Evolutionary conservation across 805 yeast genomes (phyloP).

Genomic region (Yarrowia keelungensis): DNA sequence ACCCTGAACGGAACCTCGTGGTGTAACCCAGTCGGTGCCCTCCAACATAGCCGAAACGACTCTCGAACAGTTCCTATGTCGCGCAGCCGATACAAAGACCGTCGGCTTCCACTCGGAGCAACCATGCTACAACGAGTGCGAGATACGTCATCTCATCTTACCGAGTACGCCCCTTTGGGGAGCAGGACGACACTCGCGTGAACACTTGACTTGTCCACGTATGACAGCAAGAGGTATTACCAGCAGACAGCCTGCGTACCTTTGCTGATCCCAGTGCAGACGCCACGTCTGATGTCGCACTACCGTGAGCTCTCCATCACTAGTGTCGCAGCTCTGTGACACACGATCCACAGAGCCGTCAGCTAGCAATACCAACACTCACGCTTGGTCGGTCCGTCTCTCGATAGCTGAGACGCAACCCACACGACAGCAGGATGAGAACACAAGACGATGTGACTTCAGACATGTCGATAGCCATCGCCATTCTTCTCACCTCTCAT

Average conservation of each 20-base stretch:
- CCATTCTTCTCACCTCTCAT: constrained; percentile 3
- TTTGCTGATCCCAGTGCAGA: background rate
- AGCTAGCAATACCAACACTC: background rate
- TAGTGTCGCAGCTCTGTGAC: background rate
- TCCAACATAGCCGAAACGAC: constrained; percentile 1
- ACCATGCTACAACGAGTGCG: constrained; percentile 3
- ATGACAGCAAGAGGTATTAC: background rate
- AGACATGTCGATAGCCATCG: constrained; percentile 9
- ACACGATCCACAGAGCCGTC: background rate
- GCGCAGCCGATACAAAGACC: background rate
- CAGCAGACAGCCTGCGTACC: background rate
- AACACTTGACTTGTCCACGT: constrained; percentile 1
- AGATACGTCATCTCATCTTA: background rate
- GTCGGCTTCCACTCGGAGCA: constrained; percentile 4
- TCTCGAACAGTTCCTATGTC: background rate
- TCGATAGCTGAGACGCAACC: background rate
- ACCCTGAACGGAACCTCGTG: background rate
- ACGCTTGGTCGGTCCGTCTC: background rate
- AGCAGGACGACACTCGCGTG: background rate
- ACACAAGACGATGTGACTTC: background rate
- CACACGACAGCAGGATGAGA: background rate
- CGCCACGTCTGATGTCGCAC: constrained; percentile 11
- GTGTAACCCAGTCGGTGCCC: background rate
- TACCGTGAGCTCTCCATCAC: constrained; percentile 8
- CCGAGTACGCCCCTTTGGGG: background rate